Base-by-base conservation (phyloP, 768 basidiomycete genomes). In the Chiua virens region DNA sequence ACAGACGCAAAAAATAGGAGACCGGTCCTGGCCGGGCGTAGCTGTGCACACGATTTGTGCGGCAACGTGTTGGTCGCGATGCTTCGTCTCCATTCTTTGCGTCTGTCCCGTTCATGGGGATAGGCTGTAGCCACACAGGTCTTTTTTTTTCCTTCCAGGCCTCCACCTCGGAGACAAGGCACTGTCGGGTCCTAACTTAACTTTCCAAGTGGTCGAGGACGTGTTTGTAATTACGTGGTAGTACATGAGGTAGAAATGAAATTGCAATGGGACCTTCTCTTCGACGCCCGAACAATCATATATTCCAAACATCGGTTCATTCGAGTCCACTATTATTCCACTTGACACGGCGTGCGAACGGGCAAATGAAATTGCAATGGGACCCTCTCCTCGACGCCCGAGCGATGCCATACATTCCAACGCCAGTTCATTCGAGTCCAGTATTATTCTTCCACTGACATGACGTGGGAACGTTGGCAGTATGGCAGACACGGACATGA, bases 61-160 rank as follows among this genome's bases (percentile, higher is more conserved):
- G 25, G 39, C 37, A 65, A 65, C 63, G 63, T 65, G 63, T 63
- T 56, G 49, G 44, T 50, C 49, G 48, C 51, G 44, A 45, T 42
- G 56, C 54, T 52, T 56, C 57, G 13, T 34, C 47, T 55, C 55
- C 47, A 53, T 49, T 63, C 57, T 34, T 14, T 17, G 43, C 3
- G 15, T 53, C 13, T 25, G 9, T 37, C 45, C 45, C 36, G 25
- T 49, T 20, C 42, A 43, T 34, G 47, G 39, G 35, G 43, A 52
- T 42, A n/a, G 35, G 43, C 47, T 37, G 58, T 42, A n/a, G 27
- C 15, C 34, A 34, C 34, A 41, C 53, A 45, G 44, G 45, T 36
- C 32, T 1, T 34, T 34, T 34, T 34, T 34, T 34, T 34, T 34
- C 14, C 28, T 15, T 15, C 15, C 15, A 34, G 34, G 34, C 8